phyloP scores from a whole-genome alignment of 2,329 filamentous ascomycete species.

The Diaporthe vaccinii region DNA sequence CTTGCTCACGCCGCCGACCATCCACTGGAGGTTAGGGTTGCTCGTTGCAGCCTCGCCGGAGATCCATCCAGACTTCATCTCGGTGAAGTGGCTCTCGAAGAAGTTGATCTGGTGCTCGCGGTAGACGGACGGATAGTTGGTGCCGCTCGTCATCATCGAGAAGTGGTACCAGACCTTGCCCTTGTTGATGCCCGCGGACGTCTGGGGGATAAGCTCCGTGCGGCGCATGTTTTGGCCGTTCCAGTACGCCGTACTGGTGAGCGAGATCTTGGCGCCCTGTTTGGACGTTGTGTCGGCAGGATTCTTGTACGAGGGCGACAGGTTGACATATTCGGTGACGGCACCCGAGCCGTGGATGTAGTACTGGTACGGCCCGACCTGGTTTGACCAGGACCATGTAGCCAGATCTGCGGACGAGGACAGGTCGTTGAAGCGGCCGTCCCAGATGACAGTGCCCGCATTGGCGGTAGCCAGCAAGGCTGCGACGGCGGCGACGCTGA shows the following conservation, averaged over 20 bases:
- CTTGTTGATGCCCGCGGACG: slow-evolving; percentile 72
- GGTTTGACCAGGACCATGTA: slow-evolving; percentile 76
- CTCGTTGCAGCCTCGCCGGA: slow-evolving; percentile 59
- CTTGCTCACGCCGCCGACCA: slow-evolving; percentile 69
- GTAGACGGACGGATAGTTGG: slow-evolving; percentile 71
- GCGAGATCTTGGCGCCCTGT: slow-evolving; percentile 78
- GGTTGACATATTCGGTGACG: slow-evolving; percentile 72
- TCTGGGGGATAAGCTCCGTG: slow-evolving; percentile 81
- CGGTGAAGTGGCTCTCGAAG: slow-evolving; percentile 81
- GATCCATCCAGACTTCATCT: slow-evolving; percentile 78
- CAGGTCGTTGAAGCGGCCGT: slow-evolving; percentile 75
- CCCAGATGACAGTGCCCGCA: slow-evolving; percentile 69
- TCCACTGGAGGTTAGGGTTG: slow-evolving; percentile 73
- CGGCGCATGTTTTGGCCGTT: slow-evolving; percentile 80
- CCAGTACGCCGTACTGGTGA: slow-evolving; percentile 75
- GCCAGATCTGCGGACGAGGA: slow-evolving; percentile 66
- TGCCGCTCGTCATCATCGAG: slow-evolving; percentile 70
- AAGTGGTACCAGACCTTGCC: slow-evolving; percentile 82
- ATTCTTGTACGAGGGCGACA: slow-evolving; percentile 74
- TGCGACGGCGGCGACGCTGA: slow-evolving; percentile 27
- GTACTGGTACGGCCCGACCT: slow-evolving; percentile 80
- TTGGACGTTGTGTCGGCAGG: slow-evolving; percentile 71
- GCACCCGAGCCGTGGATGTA: slow-evolving; percentile 77
- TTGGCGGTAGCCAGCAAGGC: slow-evolving; percentile 50
- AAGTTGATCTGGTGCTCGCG: slow-evolving; percentile 77